These are phyloP conservation scores for Myxozyma neglecta DNA, from an alignment of 805 yeast species.

Conservation along the genomic window DNA sequence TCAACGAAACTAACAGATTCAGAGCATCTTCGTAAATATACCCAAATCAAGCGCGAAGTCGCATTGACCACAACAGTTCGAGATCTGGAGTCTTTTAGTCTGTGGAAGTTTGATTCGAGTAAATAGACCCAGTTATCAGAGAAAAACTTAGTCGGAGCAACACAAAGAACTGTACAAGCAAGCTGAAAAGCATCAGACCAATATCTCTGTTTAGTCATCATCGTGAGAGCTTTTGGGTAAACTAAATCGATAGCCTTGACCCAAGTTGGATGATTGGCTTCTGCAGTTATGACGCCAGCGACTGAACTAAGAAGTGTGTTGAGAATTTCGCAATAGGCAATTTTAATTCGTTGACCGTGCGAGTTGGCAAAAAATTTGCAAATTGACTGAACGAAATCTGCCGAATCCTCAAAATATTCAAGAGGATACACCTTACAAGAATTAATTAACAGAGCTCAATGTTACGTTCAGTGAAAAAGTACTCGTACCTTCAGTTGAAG, in stretches of 20 bases:
- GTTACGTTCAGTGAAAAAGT: neutral
- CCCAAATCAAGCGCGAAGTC: constrained; percentile 81
- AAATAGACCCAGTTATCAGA: constrained; percentile 67
- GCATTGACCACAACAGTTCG: constrained; percentile 63
- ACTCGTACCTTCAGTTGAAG: constrained; percentile 53
- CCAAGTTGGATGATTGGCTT: constrained; percentile 96
- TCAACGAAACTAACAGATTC: constrained; percentile 88
- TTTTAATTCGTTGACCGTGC: constrained; percentile 61
- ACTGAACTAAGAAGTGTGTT: constrained; percentile 73
- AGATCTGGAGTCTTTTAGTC: constrained; percentile 62
- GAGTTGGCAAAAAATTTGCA: constrained; percentile 77
- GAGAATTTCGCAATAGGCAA: constrained; percentile 84
- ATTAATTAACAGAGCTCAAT: neutral
- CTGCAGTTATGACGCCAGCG: constrained; percentile 86
- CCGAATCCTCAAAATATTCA: constrained; percentile 88
- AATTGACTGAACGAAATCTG: constrained; percentile 81
- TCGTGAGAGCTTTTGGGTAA: constrained; percentile 50
- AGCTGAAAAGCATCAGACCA: constrained; percentile 72
- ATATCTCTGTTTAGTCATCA: constrained; percentile 48
- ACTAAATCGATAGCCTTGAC: constrained; percentile 71
- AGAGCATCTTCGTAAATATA: constrained; percentile 77
- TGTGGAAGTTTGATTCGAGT: constrained; percentile 60
- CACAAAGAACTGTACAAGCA: constrained; percentile 72
- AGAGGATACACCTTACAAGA: constrained; percentile 64
- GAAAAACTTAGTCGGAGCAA: constrained; percentile 76